phyloP scores from a whole-genome alignment of 306 rosid species.

The Pterocarpus macrocarpus region DNA sequence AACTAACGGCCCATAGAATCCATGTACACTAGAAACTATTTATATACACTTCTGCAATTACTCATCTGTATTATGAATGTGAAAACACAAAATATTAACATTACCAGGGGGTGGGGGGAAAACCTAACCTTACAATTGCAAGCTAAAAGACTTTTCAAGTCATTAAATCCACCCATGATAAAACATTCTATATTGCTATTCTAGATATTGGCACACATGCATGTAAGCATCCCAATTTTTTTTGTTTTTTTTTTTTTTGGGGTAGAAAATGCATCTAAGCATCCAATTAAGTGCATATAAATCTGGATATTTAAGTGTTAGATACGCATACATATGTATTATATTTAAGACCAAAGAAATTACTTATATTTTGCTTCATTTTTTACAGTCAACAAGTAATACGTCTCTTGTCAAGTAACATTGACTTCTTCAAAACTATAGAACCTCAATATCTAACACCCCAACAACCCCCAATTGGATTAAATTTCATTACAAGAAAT shows the following conservation, averaged over 20 bases:
- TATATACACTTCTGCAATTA: constrained; percentile 1
- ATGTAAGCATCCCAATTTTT: neutral
- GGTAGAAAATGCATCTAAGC: neutral
- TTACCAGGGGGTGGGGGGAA: too few relatives aligned
- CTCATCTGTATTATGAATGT: constrained; percentile 5
- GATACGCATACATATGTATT: too few relatives aligned
- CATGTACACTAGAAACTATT: constrained; percentile 17
- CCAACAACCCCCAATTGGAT: constrained; percentile 21
- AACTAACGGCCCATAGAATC: constrained; percentile 38
- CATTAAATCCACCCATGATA: constrained; percentile 1
- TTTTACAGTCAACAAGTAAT: neutral
- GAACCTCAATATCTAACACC: constrained; percentile 26
- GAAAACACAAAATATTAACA: constrained; percentile 21
- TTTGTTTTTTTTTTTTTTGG: too few relatives aligned
- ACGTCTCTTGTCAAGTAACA: neutral
- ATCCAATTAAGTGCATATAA: neutral
- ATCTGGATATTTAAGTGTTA: too few relatives aligned
- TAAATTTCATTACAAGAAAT: neutral
- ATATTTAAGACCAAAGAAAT: neutral
- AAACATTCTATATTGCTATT: neutral
- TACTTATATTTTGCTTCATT: too few relatives aligned
- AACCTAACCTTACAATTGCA: neutral
- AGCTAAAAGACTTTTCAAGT: neutral
- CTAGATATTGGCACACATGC: neutral
- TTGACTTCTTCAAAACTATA: constrained; percentile 8